Percentiles rank a stretch among this genome's conserved stretches.
Conservation (phyloP, 352 stramenopile genomes). For the Phytophthora rubi region DNA sequence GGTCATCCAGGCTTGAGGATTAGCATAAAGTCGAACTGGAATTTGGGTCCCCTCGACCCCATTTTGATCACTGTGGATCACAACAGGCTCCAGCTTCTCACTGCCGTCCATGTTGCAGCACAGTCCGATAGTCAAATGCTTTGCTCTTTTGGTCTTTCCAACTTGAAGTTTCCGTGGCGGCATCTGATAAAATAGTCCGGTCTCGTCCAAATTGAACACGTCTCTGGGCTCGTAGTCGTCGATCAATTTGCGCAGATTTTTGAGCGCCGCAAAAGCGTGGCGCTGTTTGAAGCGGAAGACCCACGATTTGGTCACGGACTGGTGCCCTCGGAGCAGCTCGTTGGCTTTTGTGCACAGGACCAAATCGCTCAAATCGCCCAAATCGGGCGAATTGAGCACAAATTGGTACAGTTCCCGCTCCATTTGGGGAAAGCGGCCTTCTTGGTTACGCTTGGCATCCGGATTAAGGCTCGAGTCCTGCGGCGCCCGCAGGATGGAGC, state of each 20-base stretch:
- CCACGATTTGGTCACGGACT: slow-evolving; percentile 39
- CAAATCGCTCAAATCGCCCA: slow-evolving; percentile 37
- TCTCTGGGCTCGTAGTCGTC: slow-evolving; percentile 20
- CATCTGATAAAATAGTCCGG: slow-evolving; percentile 31
- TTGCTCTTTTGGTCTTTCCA: slow-evolving; percentile 14
- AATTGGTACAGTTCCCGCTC: slow-evolving; percentile 29
- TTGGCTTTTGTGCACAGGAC: slow-evolving; percentile 42
- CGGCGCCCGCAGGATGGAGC: slow-evolving; percentile 33
- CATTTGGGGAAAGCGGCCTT: slow-evolving; percentile 43
- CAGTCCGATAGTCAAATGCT: slow-evolving; percentile 13
- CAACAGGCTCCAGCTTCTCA: slow-evolving; percentile 27
- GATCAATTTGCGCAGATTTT: slow-evolving; percentile 18
- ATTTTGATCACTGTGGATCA: slow-evolving; percentile 21
- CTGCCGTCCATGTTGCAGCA: slow-evolving; percentile 35
- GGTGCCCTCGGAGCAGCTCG: slow-evolving; percentile 39
- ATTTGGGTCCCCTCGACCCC: slow-evolving; percentile 10
- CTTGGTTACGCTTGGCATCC: slow-evolving; percentile 42
- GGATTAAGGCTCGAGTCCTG: slow-evolving; percentile 39
- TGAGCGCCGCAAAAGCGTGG: slow-evolving; percentile 25
- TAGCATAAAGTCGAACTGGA: slow-evolving; percentile 18
- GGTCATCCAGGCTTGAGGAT: slow-evolving; percentile 29
- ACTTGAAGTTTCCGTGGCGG: slow-evolving; percentile 15
- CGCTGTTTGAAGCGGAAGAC: slow-evolving; percentile 47
- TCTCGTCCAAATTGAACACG: slow-evolving; percentile 32
- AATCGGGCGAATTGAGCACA: slow-evolving; percentile 11